A percentile compares a stretch with the other conserved stretches of the same genome.
These are phyloP conservation scores for Collybia sordida DNA, from an alignment of 768 basidiomycete species.

Conservation along the genomic window DNA sequence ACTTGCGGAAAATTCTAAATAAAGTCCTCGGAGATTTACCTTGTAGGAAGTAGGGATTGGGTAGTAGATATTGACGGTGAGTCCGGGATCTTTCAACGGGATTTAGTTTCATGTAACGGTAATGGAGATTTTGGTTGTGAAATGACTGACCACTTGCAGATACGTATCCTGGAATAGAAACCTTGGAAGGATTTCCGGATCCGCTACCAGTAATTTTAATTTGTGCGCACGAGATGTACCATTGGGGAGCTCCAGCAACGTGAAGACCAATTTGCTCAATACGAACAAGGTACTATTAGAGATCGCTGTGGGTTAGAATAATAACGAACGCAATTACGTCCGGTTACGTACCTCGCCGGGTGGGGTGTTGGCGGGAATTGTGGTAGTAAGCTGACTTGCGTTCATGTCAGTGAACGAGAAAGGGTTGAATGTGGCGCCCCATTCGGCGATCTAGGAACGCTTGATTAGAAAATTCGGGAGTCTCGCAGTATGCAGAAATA, in stretches of 20 bases:
- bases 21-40: not conserved
- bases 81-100: conserved; percentile 29
- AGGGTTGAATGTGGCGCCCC: conserved; percentile 21
- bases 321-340: not conserved
- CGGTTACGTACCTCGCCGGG: conserved; percentile 20
- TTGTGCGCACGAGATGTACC: conserved; percentile 50
- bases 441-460: conserved; percentile 24
- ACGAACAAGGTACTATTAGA: conserved; percentile 28
- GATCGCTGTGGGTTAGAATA: not conserved
- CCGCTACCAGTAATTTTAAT: conserved; percentile 42
- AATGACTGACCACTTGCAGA: conserved; percentile 26
- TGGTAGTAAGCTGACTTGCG: conserved; percentile 22
- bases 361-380: conserved; percentile 31
- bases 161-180: conserved; percentile 49
- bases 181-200: conserved; percentile 40
- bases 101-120: not conserved
- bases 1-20: no score
- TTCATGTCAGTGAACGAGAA: conserved; percentile 21
- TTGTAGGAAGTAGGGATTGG: conserved; percentile 31
- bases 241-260: conserved; percentile 43
- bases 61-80: conserved; percentile 41
- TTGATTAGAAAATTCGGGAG: conserved; percentile 13
- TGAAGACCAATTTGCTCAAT: conserved; percentile 42
- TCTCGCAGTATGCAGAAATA: conserved; percentile 2
- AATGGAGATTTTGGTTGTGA: not conserved